Evolutionary conservation across 2,329 filamentous ascomycete species (phyloP).

Genomic region (Sarocladium oryzae): DNA sequence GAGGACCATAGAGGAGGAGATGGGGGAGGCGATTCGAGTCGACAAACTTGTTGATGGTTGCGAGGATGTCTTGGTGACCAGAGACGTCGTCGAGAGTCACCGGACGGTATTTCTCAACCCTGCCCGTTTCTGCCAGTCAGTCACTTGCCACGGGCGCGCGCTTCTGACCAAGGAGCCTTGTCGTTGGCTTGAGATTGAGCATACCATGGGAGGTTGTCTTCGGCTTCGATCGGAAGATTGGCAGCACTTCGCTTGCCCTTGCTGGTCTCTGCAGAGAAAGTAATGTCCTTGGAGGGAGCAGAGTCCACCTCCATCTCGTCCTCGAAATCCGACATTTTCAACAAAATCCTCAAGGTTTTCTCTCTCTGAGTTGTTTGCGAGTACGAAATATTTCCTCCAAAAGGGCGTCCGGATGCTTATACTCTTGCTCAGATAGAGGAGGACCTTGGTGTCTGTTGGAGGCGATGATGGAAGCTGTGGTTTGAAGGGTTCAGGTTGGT

Average conservation of each 20-base stretch:
- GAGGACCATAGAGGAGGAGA: slow-evolving; percentile 91
- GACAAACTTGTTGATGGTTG: slow-evolving; percentile 96
- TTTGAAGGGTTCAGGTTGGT: slow-evolving; percentile 20
- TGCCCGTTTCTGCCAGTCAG: slow-evolving; percentile 8
- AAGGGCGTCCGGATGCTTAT: no score
- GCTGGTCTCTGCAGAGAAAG: slow-evolving; percentile 68
- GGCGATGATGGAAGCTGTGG: slow-evolving; percentile 15
- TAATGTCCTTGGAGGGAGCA: slow-evolving; percentile 39
- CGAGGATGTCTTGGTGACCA: slow-evolving; percentile 93
- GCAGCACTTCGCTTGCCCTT: slow-evolving; percentile 92
- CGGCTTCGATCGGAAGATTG: slow-evolving; percentile 87
- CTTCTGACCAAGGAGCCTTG: neutral
- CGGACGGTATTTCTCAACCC: slow-evolving; percentile 96
- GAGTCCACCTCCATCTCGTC: slow-evolving; percentile 57
- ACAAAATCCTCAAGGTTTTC: no score
- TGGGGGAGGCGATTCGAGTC: slow-evolving; percentile 91
- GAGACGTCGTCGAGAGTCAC: slow-evolving; percentile 86
- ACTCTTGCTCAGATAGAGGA: no score
- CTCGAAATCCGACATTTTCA: slow-evolving; percentile 51
- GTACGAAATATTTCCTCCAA: no score
- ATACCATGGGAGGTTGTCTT: slow-evolving; percentile 90
- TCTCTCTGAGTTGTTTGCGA: no score
- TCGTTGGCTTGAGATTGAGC: slow-evolving; percentile 11
- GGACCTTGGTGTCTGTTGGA: slow-evolving; percentile 1
- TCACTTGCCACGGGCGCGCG: neutral